These are phyloP conservation scores for Rhodotorula glutinis DNA, from an alignment of 1,284 basidiomycete genomes.

Conservation along the genomic window DNA sequence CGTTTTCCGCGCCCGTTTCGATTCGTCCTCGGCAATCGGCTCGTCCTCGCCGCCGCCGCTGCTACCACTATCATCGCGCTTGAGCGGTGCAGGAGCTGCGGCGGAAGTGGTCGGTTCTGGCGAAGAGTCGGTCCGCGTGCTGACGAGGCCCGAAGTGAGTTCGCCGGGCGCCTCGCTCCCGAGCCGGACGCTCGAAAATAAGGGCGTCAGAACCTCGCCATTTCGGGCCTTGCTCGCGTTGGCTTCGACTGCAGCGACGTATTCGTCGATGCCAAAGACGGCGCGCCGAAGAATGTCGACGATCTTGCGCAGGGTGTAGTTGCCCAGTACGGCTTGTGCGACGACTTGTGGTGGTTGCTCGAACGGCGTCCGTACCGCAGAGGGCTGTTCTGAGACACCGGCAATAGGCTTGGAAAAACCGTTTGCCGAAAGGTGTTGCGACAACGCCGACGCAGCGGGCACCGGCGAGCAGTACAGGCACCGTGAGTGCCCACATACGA, in stretches of 20 bases:
- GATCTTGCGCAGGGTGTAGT: constrained; percentile 39
- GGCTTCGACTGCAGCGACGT: neutral
- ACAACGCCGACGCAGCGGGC: neutral
- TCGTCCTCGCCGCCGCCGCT: constrained; percentile 34
- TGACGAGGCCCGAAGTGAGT: neutral
- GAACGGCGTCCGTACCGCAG: too few relatives aligned
- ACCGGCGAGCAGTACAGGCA: constrained; percentile 47
- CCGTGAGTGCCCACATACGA: constrained; percentile 60
- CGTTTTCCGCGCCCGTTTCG: constrained; percentile 27
- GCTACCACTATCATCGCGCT: constrained; percentile 18
- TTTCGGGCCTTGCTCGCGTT: neutral
- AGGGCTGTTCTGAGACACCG: too few relatives aligned
- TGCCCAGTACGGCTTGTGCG: neutral
- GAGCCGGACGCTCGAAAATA: neutral
- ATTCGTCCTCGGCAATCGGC: constrained; percentile 14
- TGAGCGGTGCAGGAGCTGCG: neutral
- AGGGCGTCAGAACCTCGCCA: constrained; percentile 7
- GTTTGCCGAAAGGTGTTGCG: neutral
- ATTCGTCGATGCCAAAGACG: constrained; percentile 7
- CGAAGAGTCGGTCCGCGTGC: neutral
- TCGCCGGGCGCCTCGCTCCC: neutral
- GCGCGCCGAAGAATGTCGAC: constrained; percentile 23
- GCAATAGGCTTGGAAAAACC: too few relatives aligned
- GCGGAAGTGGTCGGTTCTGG: neutral
- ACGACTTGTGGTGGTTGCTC: neutral